phyloP scores from a whole-genome alignment of 176 grass and related monocot species.

The Paspalum notatum region DNA sequence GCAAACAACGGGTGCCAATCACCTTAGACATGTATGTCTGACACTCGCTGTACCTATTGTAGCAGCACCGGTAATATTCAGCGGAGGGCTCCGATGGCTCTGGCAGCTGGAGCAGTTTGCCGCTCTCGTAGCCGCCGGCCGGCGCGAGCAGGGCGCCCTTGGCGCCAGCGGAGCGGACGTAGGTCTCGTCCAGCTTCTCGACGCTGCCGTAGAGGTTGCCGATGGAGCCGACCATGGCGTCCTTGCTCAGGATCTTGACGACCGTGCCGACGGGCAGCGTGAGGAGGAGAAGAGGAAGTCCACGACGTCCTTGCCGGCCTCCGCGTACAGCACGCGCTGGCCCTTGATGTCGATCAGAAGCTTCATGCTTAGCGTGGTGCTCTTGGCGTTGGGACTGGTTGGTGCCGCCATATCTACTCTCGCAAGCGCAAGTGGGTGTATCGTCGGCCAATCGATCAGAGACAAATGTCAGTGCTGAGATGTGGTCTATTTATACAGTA shows the following conservation, averaged over 20 bases:
- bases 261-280: constrained; percentile 6
- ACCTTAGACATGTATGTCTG: not conserved
- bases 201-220: constrained; percentile 33
- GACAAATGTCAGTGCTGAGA: too few species aligned
- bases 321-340: constrained; percentile 27
- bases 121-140: not conserved
- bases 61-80: not conserved
- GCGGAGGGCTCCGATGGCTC: rapidly evolving
- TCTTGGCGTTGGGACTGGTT: too few species aligned
- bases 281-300: constrained; percentile 55
- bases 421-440: too few species aligned
- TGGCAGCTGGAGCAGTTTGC: not conserved
- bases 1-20: not conserved
- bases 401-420: not conserved
- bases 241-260: not conserved
- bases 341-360: constrained; percentile 40
- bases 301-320: constrained; percentile 44
- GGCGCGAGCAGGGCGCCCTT: not conserved
- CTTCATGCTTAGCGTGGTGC: constrained; percentile 8
- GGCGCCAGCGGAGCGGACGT: not conserved
- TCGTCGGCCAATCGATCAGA: too few species aligned
- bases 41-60: not conserved
- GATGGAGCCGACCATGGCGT: constrained; percentile 22
- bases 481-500: too few species aligned
- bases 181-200: constrained; percentile 24